A percentile compares a stretch with the other conserved stretches of the same genome.
Evolutionary conservation across 1,284 basidiomycete species (phyloP).

Genomic region (Gymnopus androsaceus): DNA sequence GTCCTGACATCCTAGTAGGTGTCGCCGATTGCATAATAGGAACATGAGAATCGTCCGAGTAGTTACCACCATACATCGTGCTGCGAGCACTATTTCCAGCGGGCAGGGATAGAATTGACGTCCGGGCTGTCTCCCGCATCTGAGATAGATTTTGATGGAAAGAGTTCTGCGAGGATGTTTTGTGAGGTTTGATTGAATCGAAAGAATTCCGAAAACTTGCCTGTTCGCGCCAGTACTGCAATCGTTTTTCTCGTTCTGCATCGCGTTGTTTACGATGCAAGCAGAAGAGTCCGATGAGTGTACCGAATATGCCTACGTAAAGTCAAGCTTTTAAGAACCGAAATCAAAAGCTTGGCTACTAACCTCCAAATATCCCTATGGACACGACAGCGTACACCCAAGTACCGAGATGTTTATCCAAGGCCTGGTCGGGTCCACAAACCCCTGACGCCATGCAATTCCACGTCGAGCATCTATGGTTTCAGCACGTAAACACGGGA

Average conservation of each 20-base stretch:
- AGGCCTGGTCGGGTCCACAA: slow-evolving; percentile 64
- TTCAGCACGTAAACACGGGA: background rate
- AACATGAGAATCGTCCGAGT: slow-evolving; percentile 55
- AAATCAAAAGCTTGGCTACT: slow-evolving; percentile 24
- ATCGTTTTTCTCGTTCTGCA: slow-evolving; percentile 75
- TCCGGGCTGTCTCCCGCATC: slow-evolving; percentile 71
- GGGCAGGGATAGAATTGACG: slow-evolving; percentile 59
- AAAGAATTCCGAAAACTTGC: slow-evolving; percentile 36
- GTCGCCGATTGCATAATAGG: slow-evolving; percentile 47
- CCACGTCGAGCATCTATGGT: slow-evolving; percentile 67
- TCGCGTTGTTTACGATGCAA: slow-evolving; percentile 73
- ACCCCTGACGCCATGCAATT: slow-evolving; percentile 67
- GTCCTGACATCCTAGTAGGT: slow-evolving; percentile 50
- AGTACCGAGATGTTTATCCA: slow-evolving; percentile 61
- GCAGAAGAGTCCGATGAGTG: slow-evolving; percentile 67
- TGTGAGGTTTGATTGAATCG: background rate
- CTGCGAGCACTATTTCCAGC: slow-evolving; percentile 47
- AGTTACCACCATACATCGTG: slow-evolving; percentile 48
- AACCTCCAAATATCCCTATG: slow-evolving; percentile 71
- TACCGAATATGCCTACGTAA: slow-evolving; percentile 65
- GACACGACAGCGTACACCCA: slow-evolving; percentile 79
- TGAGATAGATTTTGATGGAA: slow-evolving; percentile 77
- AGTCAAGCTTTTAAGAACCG: background rate
- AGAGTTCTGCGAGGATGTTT: slow-evolving; percentile 50
- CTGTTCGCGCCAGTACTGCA: slow-evolving; percentile 88